Conservation (phyloP, 352 stramenopile genomes). For the Thraustochytrium sp. region DNA sequence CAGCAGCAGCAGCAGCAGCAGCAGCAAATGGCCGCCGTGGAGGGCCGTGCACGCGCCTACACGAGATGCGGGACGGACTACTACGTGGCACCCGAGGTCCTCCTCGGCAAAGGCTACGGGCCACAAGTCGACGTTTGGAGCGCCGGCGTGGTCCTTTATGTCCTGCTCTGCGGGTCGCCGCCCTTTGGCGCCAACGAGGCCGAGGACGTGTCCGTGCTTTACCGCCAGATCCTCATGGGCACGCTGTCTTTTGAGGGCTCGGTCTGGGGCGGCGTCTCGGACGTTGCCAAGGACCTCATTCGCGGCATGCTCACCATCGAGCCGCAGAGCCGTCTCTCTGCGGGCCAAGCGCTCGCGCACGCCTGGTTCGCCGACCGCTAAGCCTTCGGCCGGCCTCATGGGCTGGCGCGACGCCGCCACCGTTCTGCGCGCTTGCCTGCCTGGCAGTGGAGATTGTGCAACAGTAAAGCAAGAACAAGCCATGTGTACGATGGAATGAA, state of each 20-base stretch:
- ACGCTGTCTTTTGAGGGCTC: neutral
- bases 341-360: neutral
- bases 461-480: too few relatives aligned
- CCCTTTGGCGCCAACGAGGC: conserved; percentile 50
- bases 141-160: conserved; percentile 40
- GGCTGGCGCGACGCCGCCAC: too few relatives aligned
- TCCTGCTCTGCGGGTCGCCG: neutral
- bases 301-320: neutral
- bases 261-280: neutral
- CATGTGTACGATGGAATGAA: neutral
- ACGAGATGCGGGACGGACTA: conserved; percentile 72
- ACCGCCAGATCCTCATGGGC: neutral
- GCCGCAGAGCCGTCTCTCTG: neutral
- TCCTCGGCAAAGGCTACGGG: conserved; percentile 60
- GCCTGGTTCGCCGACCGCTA: neutral
- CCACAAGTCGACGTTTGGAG: conserved; percentile 50
- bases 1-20: neutral
- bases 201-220: neutral
- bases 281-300: conserved; percentile 3
- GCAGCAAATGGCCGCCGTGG: neutral
- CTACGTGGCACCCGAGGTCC: conserved; percentile 68
- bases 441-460: too few relatives aligned
- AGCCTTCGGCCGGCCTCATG: too few relatives aligned
- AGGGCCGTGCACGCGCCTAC: conserved; percentile 62
- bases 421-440: too few relatives aligned